Conservation (phyloP, 2,329 filamentous ascomycete genomes). For the Colletotrichum theobromicola region DNA sequence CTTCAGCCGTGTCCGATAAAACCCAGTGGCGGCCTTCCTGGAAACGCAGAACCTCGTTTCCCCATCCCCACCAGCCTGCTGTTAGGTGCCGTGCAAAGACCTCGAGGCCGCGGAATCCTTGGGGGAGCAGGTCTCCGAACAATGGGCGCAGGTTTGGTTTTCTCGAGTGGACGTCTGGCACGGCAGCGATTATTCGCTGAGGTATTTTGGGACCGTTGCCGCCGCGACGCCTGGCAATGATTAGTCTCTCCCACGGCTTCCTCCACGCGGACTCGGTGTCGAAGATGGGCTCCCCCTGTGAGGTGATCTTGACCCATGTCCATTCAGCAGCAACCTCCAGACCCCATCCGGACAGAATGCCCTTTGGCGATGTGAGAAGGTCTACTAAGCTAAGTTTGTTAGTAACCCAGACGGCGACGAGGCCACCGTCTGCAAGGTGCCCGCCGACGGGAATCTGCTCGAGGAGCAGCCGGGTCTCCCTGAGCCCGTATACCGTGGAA, state of each 20-base stretch:
- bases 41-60: conserved; percentile 74
- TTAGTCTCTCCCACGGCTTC: conserved; percentile 77
- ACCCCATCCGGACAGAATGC: conserved; percentile 71
- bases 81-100: conserved; percentile 79
- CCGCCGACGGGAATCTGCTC: conserved; percentile 59
- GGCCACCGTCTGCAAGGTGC: conserved; percentile 56
- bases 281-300: conserved; percentile 67
- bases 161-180: conserved; percentile 78
- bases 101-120: conserved; percentile 67
- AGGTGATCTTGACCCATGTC: conserved; percentile 80
- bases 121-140: conserved; percentile 59
- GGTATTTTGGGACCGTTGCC: conserved; percentile 27
- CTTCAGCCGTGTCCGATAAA: neutral
- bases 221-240: conserved; percentile 60
- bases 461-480: conserved; percentile 56
- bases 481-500: conserved; percentile 47
- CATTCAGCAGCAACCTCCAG: conserved; percentile 72
- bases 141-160: conserved; percentile 74
- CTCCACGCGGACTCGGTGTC: conserved; percentile 66
- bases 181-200: conserved; percentile 67
- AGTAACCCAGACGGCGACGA: conserved; percentile 79
- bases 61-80: conserved; percentile 80
- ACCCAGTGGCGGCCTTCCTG: conserved; percentile 64
- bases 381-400: conserved; percentile 69
- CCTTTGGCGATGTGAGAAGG: conserved; percentile 55